These are phyloP conservation scores for Penicillium maclennaniae DNA, from an alignment of 495 filamentous ascomycete genomes.

Conservation along the genomic window DNA sequence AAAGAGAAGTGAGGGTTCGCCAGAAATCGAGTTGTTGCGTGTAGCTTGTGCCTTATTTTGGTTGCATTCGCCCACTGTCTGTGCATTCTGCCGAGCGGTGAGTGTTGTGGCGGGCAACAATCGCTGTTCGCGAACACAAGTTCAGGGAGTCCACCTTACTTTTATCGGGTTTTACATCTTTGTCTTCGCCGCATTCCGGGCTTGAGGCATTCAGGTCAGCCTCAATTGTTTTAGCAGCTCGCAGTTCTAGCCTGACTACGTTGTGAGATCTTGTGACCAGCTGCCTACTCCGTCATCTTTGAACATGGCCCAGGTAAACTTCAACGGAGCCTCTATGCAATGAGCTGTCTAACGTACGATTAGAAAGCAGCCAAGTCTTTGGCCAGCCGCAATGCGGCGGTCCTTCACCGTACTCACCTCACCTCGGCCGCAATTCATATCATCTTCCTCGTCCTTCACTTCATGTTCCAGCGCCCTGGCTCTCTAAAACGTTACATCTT, in stretches of 20 bases:
- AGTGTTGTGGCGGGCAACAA: conserved; percentile 28
- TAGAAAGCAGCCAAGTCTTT: conserved; percentile 94
- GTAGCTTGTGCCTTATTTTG: conserved; percentile 19
- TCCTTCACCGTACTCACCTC: conserved; percentile 75
- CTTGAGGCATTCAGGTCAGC: background rate
- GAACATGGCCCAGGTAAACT: conserved; percentile 37
- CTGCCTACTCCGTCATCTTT: background rate
- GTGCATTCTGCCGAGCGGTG: conserved; percentile 28
- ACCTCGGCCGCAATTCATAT: conserved; percentile 65
- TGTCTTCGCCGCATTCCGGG: background rate
- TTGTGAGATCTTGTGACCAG: background rate
- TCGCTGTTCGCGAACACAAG: conserved; percentile 1
- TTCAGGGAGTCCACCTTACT: background rate
- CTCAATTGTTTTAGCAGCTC: background rate
- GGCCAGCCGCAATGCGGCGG: conserved; percentile 70
- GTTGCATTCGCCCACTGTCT: conserved; percentile 18
- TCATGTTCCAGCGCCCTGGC: conserved; percentile 59
- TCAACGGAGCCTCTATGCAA: background rate
- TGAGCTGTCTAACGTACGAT: conserved; percentile 6
- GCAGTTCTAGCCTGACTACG: background rate
- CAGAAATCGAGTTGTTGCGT: conserved; percentile 4
- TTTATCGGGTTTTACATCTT: no score
- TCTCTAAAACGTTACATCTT: conserved; percentile 68
- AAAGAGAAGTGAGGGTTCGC: background rate
- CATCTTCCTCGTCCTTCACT: conserved; percentile 68